Percentiles rank a stretch among this genome's conserved stretches.
Evolutionary conservation across 768 basidiomycete species (phyloP).

Genomic region (Bullera alba): DNA sequence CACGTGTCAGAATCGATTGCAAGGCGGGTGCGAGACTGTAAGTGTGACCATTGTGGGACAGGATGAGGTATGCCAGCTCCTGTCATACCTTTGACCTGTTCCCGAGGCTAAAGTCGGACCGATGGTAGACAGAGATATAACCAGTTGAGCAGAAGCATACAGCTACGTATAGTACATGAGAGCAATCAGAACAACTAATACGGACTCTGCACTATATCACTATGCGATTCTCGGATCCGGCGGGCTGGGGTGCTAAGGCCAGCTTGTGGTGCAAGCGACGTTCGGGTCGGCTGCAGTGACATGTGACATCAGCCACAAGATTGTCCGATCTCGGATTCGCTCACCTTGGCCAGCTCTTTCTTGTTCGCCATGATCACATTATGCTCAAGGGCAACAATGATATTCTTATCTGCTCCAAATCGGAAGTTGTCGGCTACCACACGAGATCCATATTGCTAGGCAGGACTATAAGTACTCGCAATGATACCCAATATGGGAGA

Average conservation of each 20-base stretch:
- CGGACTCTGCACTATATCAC: conserved; percentile 10
- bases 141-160: too few relatives aligned
- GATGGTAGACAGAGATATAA: too few relatives aligned
- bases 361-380: conserved; percentile 91
- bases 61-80: too few relatives aligned
- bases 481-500: background rate
- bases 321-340: conserved; percentile 22
- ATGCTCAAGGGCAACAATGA: conserved; percentile 91
- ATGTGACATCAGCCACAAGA: background rate
- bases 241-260: conserved; percentile 6
- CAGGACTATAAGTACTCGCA: background rate
- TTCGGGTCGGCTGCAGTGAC: conserved; percentile 19
- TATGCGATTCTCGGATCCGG: conserved; percentile 9
- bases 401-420: conserved; percentile 94
- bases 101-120: too few relatives aligned
- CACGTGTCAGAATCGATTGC: too few relatives aligned
- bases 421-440: conserved; percentile 98
- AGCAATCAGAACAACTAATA: background rate
- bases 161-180: background rate
- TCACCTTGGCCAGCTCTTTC: conserved; percentile 79
- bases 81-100: too few relatives aligned
- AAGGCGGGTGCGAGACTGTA: too few relatives aligned
- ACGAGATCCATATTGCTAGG: conserved; percentile 67
- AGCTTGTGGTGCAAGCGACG: conserved; percentile 27
- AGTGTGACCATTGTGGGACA: too few relatives aligned